Conservation (phyloP, 108 stramenopile genomes). For the Chaetoceros muelleri region DNA sequence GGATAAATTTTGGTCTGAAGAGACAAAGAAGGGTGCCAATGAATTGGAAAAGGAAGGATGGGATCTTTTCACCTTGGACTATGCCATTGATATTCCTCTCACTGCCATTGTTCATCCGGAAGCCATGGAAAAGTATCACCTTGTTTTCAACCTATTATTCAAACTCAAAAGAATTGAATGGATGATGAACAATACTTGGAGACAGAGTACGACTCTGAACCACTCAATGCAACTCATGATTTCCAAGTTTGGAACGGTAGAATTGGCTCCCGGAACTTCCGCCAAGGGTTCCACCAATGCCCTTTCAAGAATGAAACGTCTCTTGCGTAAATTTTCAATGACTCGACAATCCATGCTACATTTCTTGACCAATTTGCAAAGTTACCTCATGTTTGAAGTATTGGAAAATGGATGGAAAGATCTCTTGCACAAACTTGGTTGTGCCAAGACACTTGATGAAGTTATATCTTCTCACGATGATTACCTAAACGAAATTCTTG, state of each 20-base stretch:
- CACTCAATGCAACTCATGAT: constrained; percentile 64
- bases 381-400: constrained; percentile 97
- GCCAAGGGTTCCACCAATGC: constrained; percentile 24
- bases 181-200: constrained; percentile 89
- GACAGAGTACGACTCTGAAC: constrained; percentile 77
- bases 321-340: constrained; percentile 85
- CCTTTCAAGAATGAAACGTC: constrained; percentile 38
- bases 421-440: constrained; percentile 43
- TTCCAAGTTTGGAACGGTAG: constrained; percentile 26
- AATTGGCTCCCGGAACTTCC: constrained; percentile 10
- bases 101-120: constrained; percentile 68
- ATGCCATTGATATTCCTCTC: constrained; percentile 80
- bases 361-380: constrained; percentile 91
- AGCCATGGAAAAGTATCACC: constrained; percentile 66
- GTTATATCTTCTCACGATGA: constrained; percentile 83
- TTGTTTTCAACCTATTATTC: constrained; percentile 86
- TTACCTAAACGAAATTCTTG: constrained; percentile 76
- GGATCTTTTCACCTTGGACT: constrained; percentile 90
- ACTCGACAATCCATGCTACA: constrained; percentile 92
- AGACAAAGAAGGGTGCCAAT: constrained; percentile 9
- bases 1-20: constrained; percentile 34
- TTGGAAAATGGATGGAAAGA: constrained; percentile 89
- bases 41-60: constrained; percentile 56
- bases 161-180: constrained; percentile 88
- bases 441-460: constrained; percentile 76